Conservation (phyloP, 805 yeast genomes). For the Yamadazyma philogaea region DNA sequence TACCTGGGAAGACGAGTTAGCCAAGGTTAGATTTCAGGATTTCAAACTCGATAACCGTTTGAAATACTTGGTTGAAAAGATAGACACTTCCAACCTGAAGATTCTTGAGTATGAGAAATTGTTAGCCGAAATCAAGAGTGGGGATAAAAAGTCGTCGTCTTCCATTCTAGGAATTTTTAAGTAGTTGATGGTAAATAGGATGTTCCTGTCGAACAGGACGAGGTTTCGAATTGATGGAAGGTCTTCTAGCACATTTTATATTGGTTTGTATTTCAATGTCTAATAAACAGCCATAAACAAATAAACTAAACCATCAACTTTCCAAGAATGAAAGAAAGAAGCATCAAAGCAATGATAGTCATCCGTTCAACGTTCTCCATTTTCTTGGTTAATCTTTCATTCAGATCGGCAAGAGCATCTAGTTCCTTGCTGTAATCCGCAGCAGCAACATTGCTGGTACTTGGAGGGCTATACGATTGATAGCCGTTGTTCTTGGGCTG, state of each 20-base stretch:
- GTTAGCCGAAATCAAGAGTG: constrained; percentile 22
- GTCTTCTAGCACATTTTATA: too few relatives aligned
- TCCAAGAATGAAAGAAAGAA: constrained; percentile 58
- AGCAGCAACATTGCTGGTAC: constrained; percentile 12
- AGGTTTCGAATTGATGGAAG: too few relatives aligned
- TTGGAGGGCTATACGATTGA: background rate
- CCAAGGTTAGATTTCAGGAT: constrained; percentile 43
- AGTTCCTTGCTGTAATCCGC: constrained; percentile 23
- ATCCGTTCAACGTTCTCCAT: constrained; percentile 38
- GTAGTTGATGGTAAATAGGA: too few relatives aligned
- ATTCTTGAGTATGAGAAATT: constrained; percentile 28
- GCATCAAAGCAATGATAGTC: constrained; percentile 46
- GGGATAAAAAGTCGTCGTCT: constrained; percentile 5
- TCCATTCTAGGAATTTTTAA: constrained; percentile 13
- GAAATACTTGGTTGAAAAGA: constrained; percentile 64
- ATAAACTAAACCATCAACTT: constrained; percentile 56
- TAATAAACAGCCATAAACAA: background rate
- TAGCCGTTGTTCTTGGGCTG: background rate
- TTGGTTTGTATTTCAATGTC: too few relatives aligned
- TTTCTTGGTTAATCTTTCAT: constrained; percentile 41
- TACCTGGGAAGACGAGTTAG: constrained; percentile 69
- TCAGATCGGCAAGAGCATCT: constrained; percentile 37
- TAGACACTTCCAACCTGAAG: constrained; percentile 54
- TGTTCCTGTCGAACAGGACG: too few relatives aligned
- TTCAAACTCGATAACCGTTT: constrained; percentile 58